A percentile compares a stretch with the other conserved stretches of the same genome.
phyloP scores from a whole-genome alignment of 192 early-diverging fungal species.

The Allomyces arbusculus region DNA sequence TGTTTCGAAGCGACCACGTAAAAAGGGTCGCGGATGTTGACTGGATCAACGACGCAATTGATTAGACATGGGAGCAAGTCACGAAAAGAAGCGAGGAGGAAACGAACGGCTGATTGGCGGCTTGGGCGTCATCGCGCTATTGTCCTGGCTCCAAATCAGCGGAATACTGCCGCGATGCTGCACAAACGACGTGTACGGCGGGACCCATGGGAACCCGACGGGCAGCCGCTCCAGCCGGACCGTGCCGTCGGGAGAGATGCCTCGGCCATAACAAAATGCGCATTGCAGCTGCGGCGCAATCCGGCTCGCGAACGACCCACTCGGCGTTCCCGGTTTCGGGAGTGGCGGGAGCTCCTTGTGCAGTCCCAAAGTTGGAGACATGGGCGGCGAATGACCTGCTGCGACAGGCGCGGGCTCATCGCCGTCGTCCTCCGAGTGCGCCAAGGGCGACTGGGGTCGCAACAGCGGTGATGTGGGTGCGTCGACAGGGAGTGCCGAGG shows the following conservation, averaged over 20 bases:
- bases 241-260: not conserved
- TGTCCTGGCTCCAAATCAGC: conserved; percentile 85
- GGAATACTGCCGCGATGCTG: conserved; percentile 97
- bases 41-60: conserved; percentile 9
- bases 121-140: conserved; percentile 77
- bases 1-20: conserved; percentile 78
- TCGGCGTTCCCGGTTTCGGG: too few relatives aligned
- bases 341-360: too few relatives aligned
- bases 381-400: too few relatives aligned
- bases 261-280: not conserved
- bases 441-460: too few relatives aligned
- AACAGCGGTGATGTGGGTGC: too few relatives aligned
- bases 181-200: conserved; percentile 75
- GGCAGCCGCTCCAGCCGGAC: not conserved
- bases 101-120: conserved; percentile 57
- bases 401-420: too few relatives aligned
- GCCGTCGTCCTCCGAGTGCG: too few relatives aligned
- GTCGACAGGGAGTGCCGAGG: too few relatives aligned
- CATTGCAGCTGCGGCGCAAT: not conserved
- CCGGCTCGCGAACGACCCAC: too few relatives aligned
- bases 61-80: not conserved
- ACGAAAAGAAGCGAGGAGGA: not conserved
- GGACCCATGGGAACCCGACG: conserved; percentile 6
- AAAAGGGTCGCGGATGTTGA: conserved; percentile 80
- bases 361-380: too few relatives aligned